Percentiles rank a stretch among this genome's conserved stretches.
phyloP scores from a whole-genome alignment of 345 rosid species.

The Syzygium oleosum region DNA sequence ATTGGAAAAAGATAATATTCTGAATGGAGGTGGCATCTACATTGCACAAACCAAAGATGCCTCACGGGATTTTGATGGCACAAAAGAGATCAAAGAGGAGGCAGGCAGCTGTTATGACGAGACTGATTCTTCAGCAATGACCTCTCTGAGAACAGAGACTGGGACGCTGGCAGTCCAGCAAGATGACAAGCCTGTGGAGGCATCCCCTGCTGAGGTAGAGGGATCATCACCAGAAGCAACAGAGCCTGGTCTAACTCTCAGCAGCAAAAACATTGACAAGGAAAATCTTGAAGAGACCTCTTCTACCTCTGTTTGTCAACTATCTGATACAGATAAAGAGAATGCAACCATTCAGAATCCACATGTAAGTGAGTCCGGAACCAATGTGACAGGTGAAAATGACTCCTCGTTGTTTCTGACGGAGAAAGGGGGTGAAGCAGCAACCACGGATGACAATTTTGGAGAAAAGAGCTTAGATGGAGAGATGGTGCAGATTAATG shows the following conservation, averaged over 20 bases:
- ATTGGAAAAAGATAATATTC: background rate
- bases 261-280: background rate
- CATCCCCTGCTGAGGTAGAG: background rate
- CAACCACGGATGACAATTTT: slow-evolving; percentile 1
- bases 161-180: slow-evolving; percentile 5
- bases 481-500: background rate
- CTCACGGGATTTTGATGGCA: background rate
- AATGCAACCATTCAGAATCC: background rate
- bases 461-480: background rate
- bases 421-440: slow-evolving; percentile 10
- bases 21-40: background rate
- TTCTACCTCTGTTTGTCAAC: background rate
- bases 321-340: background rate
- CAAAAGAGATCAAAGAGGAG: background rate
- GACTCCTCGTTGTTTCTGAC: background rate
- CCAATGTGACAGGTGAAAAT: background rate
- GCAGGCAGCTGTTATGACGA: background rate
- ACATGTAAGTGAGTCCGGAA: background rate
- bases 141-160: background rate
- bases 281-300: background rate
- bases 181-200: slow-evolving; percentile 5
- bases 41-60: background rate
- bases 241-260: background rate
- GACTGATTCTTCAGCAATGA: background rate
- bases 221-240: background rate